phyloP scores from a whole-genome alignment of 768 basidiomycete species.

The Thelephora ganbajun region DNA sequence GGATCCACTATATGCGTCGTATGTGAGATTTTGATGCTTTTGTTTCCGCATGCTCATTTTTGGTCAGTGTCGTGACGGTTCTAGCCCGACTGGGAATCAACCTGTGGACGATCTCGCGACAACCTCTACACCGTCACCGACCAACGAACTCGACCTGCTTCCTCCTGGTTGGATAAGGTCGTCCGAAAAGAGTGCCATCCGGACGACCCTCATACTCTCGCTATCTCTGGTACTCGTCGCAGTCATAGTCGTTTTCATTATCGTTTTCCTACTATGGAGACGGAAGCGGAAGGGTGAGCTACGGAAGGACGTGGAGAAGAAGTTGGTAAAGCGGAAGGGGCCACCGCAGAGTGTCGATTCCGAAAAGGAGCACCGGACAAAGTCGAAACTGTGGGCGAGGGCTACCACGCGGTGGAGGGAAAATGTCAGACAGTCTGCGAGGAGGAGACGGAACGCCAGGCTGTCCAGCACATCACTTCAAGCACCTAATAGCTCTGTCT shows the following conservation, averaged over 20 bases:
- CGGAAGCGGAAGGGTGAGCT: slow-evolving; percentile 23
- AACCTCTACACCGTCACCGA: neutral
- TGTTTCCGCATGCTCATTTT: slow-evolving; percentile 8
- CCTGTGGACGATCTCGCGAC: slow-evolving; percentile 26
- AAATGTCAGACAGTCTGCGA: slow-evolving; percentile 43
- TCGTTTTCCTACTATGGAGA: slow-evolving; percentile 49
- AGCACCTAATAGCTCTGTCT: neutral
- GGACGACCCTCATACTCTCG: slow-evolving; percentile 24
- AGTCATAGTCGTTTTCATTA: slow-evolving; percentile 45
- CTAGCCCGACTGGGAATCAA: slow-evolving; percentile 39
- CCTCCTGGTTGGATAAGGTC: slow-evolving; percentile 12
- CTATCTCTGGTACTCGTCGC: slow-evolving; percentile 52
- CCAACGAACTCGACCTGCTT: slow-evolving; percentile 3
- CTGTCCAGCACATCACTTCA: neutral
- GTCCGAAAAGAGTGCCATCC: slow-evolving; percentile 3
- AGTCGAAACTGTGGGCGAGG: slow-evolving; percentile 48
- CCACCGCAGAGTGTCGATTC: slow-evolving; percentile 18
- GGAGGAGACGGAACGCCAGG: slow-evolving; percentile 31
- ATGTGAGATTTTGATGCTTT: slow-evolving; percentile 14
- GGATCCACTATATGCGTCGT: slow-evolving; percentile 57
- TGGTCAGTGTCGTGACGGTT: slow-evolving; percentile 10
- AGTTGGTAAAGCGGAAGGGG: slow-evolving; percentile 19
- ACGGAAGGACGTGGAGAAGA: slow-evolving; percentile 40
- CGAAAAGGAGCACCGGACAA: slow-evolving; percentile 29
- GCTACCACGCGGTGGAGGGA: slow-evolving; percentile 60